A percentile compares a stretch with the other conserved stretches of the same genome.
Conservation (phyloP, 2,329 filamentous ascomycete species). For the Aspergillus calidoustus region DNA sequence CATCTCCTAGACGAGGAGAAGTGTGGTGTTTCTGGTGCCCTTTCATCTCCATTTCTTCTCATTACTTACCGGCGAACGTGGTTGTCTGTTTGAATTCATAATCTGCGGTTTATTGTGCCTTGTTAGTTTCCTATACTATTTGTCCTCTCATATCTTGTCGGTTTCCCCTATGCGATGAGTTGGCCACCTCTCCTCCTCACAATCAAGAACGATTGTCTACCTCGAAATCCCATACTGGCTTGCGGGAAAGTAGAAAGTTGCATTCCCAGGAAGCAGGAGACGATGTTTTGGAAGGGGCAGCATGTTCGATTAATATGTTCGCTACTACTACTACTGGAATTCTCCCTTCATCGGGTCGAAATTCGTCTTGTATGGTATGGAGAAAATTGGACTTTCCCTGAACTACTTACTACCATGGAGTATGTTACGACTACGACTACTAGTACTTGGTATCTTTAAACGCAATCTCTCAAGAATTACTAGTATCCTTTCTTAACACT, state of each 20-base stretch:
- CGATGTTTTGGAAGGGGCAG: conserved; percentile 4
- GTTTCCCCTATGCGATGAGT: conserved; percentile 28
- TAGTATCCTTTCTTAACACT: background rate
- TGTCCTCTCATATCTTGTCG: conserved; percentile 24
- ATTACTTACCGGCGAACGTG: conserved; percentile 40
- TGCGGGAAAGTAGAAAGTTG: conserved; percentile 21
- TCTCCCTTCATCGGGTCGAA: conserved; percentile 23
- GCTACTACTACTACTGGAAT: conserved; percentile 27
- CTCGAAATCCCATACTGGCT: conserved; percentile 19
- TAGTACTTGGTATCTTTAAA: background rate
- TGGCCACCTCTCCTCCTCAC: conserved; percentile 16
- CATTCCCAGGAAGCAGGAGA: conserved; percentile 21
- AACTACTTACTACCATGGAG: background rate
- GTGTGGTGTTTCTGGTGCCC: conserved; percentile 45
- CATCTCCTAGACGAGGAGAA: conserved; percentile 41
- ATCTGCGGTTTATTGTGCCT: conserved; percentile 31
- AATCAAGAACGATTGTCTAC: conserved; percentile 9
- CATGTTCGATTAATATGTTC: conserved; percentile 20
- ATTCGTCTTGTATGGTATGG: conserved; percentile 34
- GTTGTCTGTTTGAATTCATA: conserved; percentile 31
- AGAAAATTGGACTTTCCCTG: conserved; percentile 30
- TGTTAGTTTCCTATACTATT: conserved; percentile 19
- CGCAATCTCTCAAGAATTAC: background rate
- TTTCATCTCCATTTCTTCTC: conserved; percentile 21
- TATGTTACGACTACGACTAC: background rate